phyloP scores from a whole-genome alignment of 163 green algal genomes.

The Chlamydomonas reinhardtii region DNA sequence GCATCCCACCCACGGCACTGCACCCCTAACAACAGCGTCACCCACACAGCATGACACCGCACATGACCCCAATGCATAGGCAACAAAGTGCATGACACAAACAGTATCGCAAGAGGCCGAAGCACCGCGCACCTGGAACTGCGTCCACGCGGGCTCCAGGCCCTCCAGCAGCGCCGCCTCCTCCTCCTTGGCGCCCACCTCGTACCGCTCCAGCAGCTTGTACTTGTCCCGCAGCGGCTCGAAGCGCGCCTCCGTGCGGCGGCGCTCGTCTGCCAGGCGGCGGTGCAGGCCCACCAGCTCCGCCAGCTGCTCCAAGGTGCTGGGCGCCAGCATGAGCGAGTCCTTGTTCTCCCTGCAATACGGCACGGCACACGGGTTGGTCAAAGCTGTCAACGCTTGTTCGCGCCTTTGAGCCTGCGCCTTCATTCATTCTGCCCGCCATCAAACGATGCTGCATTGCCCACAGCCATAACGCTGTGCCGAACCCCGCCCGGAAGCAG shows the following conservation, averaged over 20 bases:
- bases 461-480: too few species aligned
- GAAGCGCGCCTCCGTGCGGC: constrained; percentile 75
- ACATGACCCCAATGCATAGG: too few species aligned
- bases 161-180: constrained; percentile 75
- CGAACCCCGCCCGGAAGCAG: too few species aligned
- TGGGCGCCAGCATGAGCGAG: constrained; percentile 55
- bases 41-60: too few species aligned
- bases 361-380: too few species aligned
- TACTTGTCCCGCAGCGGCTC: constrained; percentile 81
- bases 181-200: constrained; percentile 77
- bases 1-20: too few species aligned
- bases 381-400: too few species aligned
- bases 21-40: too few species aligned
- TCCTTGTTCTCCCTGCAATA: constrained; percentile 57
- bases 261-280: constrained; percentile 69
- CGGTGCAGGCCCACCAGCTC: constrained; percentile 79
- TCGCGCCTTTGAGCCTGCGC: too few species aligned
- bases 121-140: constrained; percentile 75
- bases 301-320: constrained; percentile 80
- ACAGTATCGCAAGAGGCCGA: too few species aligned
- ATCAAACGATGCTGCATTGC: background rate
- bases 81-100: too few species aligned
- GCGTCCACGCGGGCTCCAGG: constrained; percentile 73
- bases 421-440: too few species aligned
- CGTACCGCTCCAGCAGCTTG: constrained; percentile 71